Percentiles rank a stretch among this genome's conserved stretches.
Evolutionary conservation across 176 grass and related monocot species (phyloP).

Genomic region (Ensete glaucum): DNA sequence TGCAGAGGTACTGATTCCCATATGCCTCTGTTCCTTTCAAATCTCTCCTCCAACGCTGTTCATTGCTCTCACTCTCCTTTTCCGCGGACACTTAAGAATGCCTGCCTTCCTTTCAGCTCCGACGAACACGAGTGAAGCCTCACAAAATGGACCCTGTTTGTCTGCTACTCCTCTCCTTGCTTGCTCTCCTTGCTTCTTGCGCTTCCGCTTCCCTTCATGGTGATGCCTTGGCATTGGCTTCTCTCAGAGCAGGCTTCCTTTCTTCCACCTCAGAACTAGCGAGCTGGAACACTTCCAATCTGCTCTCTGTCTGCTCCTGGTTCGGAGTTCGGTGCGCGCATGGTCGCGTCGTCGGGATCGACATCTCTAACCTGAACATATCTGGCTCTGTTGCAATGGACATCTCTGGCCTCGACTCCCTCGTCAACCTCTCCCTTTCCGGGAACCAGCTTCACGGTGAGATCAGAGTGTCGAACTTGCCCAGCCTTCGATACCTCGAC

Average conservation of each 20-base stretch:
- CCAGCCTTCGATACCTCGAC: slow-evolving; percentile 42
- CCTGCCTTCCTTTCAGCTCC: slow-evolving; percentile 1
- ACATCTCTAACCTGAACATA: slow-evolving; percentile 59
- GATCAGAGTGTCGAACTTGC: slow-evolving; percentile 26
- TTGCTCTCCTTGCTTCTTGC: slow-evolving; percentile 1
- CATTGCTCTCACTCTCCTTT: slow-evolving; percentile 19
- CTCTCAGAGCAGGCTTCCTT: slow-evolving; percentile 36
- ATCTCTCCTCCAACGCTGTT: slow-evolving; percentile 19
- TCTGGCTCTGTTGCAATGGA: slow-evolving; percentile 30
- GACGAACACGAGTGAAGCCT: not conserved
- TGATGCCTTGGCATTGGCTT: slow-evolving; percentile 43
- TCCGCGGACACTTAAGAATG: not conserved
- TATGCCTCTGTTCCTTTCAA: slow-evolving; percentile 41
- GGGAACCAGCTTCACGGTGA: slow-evolving; percentile 51
- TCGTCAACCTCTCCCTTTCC: slow-evolving; percentile 49
- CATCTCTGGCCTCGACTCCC: slow-evolving; percentile 35
- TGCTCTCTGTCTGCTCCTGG: slow-evolving; percentile 62
- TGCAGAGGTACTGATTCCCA: not conserved
- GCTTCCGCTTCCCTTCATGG: slow-evolving; percentile 25
- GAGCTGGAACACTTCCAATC: slow-evolving; percentile 38
- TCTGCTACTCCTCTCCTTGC: slow-evolving; percentile 11
- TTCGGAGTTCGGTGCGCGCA: slow-evolving; percentile 44
- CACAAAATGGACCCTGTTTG: not conserved
- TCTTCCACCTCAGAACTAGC: slow-evolving; percentile 24
- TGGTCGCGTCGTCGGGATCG: slow-evolving; percentile 43